Conservation (phyloP, 2,329 filamentous ascomycete genomes). For the Sordariomycetes sp. region DNA sequence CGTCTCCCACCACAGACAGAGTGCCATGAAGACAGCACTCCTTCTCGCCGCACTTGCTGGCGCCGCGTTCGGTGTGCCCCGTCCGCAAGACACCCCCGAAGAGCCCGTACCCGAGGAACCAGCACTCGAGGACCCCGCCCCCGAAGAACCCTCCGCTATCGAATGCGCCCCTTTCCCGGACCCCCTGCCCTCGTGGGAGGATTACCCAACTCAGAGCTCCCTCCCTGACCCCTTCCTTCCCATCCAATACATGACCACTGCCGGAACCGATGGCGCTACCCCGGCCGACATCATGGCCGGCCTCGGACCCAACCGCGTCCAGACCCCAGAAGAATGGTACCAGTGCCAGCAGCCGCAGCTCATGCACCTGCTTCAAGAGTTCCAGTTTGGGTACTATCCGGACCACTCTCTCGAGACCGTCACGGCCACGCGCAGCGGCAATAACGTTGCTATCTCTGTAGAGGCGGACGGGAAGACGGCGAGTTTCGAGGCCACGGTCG, state of each 20-base stretch:
- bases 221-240: conserved; percentile 33
- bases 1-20: not conserved
- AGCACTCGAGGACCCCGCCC: not conserved
- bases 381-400: conserved; percentile 40
- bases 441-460: conserved; percentile 28
- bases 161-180: conserved; percentile 15
- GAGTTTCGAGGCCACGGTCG: conserved; percentile 24
- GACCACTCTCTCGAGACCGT: conserved; percentile 35
- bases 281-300: conserved; percentile 22
- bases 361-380: conserved; percentile 35
- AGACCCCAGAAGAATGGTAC: conserved; percentile 35
- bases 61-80: not conserved
- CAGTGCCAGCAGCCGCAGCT: conserved; percentile 38
- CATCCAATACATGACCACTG: conserved; percentile 22
- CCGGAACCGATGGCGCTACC: conserved; percentile 16
- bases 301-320: conserved; percentile 28
- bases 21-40: conserved; percentile 7
- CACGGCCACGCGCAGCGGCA: conserved; percentile 32
- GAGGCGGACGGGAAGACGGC: conserved; percentile 30
- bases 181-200: conserved; percentile 21
- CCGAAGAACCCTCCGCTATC: not conserved
- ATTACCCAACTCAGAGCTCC: conserved; percentile 23
- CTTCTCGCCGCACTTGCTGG: conserved; percentile 2
- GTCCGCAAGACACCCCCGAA: conserved; percentile 1
- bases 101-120: not conserved